These are phyloP conservation scores for Hymenoscyphus occultus DNA, from an alignment of 2,329 filamentous ascomycete species.

Conservation along the genomic window DNA sequence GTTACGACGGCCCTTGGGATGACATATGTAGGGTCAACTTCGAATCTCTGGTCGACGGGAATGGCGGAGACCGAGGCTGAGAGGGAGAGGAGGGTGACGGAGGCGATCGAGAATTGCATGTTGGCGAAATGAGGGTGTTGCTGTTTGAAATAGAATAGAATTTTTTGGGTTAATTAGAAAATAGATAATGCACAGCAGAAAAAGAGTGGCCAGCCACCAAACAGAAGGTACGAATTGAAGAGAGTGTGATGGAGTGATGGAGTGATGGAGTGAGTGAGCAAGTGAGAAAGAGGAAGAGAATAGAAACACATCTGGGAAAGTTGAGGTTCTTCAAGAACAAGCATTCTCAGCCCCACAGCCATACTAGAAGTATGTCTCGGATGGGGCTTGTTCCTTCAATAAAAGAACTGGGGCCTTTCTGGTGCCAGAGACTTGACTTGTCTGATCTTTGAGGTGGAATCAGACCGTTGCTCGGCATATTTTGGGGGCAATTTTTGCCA, in stretches of 20 bases:
- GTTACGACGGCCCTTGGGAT: slow-evolving; percentile 2
- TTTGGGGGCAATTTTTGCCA: not conserved
- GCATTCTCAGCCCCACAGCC: not conserved
- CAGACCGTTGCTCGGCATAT: not conserved
- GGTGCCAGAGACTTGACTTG: not conserved
- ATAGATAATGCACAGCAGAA: not conserved
- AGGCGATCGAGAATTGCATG: slow-evolving; percentile 12
- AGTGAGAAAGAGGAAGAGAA: slow-evolving; percentile 6
- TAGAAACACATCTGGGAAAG: not conserved
- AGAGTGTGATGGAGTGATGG: not conserved
- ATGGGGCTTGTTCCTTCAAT: not conserved
- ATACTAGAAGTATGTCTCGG: not conserved
- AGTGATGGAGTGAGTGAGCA: not conserved
- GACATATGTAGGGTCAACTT: not conserved
- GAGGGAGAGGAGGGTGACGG: slow-evolving; percentile 8
- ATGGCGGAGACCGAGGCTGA: slow-evolving; percentile 1
- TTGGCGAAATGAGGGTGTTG: not conserved
- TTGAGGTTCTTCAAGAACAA: not conserved
- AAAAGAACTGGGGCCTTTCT: not conserved
- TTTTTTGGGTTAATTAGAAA: slow-evolving; percentile 1
- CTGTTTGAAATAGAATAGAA: not conserved
- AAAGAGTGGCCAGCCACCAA: slow-evolving; percentile 19
- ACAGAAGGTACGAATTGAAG: slow-evolving; percentile 11
- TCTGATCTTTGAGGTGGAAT: not conserved
- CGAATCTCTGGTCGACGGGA: not conserved